phyloP scores from a whole-genome alignment of 2,329 filamentous ascomycete genomes.

The Calcarisporium arbuscula region DNA sequence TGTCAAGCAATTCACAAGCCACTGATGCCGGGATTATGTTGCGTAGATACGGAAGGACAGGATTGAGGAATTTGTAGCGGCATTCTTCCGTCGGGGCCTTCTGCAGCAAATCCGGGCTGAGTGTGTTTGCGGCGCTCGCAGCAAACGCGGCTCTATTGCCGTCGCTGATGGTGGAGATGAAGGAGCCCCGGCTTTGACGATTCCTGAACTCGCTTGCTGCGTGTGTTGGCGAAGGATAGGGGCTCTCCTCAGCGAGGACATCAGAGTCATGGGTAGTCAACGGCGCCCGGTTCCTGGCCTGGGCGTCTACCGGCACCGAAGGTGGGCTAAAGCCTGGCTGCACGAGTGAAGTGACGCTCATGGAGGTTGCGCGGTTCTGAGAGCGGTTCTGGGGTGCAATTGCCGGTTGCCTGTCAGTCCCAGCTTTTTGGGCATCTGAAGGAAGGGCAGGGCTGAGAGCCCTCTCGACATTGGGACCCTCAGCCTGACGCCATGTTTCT shows the following conservation, averaged over 20 bases:
- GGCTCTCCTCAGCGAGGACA: constrained; percentile 20
- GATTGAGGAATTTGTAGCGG: constrained; percentile 34
- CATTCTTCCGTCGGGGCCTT: constrained; percentile 23
- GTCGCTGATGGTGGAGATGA: constrained; percentile 13
- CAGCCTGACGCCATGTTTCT: too few relatives aligned
- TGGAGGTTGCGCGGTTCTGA: constrained; percentile 9
- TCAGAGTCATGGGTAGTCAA: too few relatives aligned
- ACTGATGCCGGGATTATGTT: constrained; percentile 32
- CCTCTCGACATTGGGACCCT: too few relatives aligned
- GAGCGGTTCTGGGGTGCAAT: constrained; percentile 4
- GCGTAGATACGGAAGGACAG: constrained; percentile 31
- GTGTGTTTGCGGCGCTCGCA: constrained; percentile 8
- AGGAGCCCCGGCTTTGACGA: constrained; percentile 8
- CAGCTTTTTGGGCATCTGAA: too few relatives aligned
- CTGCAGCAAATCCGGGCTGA: constrained; percentile 16
- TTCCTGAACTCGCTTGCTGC: constrained; percentile 4
- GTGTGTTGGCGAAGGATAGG: constrained; percentile 19
- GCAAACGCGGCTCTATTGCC: constrained; percentile 12
- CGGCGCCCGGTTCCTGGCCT: too few relatives aligned
- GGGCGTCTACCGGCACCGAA: too few relatives aligned
- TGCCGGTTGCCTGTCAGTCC: too few relatives aligned
- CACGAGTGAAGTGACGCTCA: constrained; percentile 16
- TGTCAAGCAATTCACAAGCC: constrained; percentile 40
- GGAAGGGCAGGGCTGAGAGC: too few relatives aligned
- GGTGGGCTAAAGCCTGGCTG: constrained; percentile 13